Evolutionary conservation across 345 rosid genomes (phyloP), one percentile per base, ranked within the genome.

Genomic region (Acer saccharum): DNA sequence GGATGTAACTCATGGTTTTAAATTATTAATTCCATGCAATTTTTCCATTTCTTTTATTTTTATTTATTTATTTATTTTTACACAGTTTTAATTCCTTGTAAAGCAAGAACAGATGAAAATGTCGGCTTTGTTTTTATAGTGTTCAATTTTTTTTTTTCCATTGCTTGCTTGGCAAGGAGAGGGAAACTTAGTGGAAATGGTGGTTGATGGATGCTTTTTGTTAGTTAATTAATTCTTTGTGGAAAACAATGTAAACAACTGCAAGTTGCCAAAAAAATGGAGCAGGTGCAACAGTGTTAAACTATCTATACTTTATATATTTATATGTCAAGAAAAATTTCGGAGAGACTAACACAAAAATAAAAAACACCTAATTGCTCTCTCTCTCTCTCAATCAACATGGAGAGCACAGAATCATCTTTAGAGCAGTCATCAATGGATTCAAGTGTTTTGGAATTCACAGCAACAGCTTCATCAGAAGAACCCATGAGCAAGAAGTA

Each of bases 401-500:
- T 9, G 52, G 16, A 41, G 48, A 67, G 25, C 52, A 67, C 1
- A 67, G 52, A n/a, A 27, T 35, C 43, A 32, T 14, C 68, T 29
- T 6, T 65, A 1, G 50, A 67, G 70, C 52, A 17, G 25, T 67
- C 70, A 67, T 41, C 52, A 17, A 39, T 67, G 52, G 21, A 67
- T 35, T 67, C 70, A 43, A 67, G 25, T 58, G 50, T 10, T 44
- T 8, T 44, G 50, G 50, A 44, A 44, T 44, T 3, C 63, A 58
- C 61, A 14, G 35, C 18, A n/a, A 20, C 70, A 35, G 70, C 70
- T 64, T 13, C 43, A 29, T 64, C 43, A 64, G 12, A 20, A 29
- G 43, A 65, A 65, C 21, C 66, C 68, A 16, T 65, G 44, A 65
- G 44, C 43, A 65, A 65, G 43, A 14, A 32, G 68, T 65, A 65